Conservation (phyloP, 2,329 filamentous ascomycete species). For the Alternaria sp. region DNA sequence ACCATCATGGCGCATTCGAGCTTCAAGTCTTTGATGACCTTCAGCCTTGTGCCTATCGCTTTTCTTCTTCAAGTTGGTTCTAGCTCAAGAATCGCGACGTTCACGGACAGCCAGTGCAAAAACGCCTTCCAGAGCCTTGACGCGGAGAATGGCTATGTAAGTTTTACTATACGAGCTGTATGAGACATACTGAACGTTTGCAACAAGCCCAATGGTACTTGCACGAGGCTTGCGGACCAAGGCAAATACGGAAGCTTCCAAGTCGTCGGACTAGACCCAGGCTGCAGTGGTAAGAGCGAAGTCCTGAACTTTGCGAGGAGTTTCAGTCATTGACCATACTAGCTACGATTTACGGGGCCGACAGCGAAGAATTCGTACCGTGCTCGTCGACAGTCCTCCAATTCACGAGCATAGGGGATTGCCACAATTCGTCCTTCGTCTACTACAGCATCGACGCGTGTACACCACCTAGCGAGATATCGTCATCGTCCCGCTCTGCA, state of each 20-base stretch:
- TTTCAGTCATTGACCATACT: not conserved
- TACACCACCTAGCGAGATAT: not conserved
- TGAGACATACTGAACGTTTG: not conserved
- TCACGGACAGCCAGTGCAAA: constrained; percentile 1
- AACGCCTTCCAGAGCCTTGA: constrained; percentile 1
- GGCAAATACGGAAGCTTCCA: constrained; percentile 4
- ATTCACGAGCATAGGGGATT: not conserved
- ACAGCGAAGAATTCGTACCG: not conserved
- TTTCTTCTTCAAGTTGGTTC: not conserved
- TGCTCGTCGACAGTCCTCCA: constrained; percentile 4
- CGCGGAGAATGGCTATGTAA: constrained; percentile 3
- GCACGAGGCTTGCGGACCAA: not conserved
- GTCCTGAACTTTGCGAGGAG: not conserved
- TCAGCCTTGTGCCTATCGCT: not conserved
- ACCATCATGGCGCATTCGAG: not conserved
- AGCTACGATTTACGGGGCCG: constrained; percentile 1
- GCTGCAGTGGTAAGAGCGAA: constrained; percentile 2
- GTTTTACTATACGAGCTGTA: not conserved
- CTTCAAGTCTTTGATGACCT: not conserved
- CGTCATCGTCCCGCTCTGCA: not conserved
- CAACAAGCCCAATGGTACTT: not conserved
- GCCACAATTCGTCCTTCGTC: constrained; percentile 8
- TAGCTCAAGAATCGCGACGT: constrained; percentile 1
- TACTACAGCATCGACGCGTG: constrained; percentile 8
- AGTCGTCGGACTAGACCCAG: constrained; percentile 1